phyloP scores from a whole-genome alignment of 345 rosid genomes.

The Salix udensis region DNA sequence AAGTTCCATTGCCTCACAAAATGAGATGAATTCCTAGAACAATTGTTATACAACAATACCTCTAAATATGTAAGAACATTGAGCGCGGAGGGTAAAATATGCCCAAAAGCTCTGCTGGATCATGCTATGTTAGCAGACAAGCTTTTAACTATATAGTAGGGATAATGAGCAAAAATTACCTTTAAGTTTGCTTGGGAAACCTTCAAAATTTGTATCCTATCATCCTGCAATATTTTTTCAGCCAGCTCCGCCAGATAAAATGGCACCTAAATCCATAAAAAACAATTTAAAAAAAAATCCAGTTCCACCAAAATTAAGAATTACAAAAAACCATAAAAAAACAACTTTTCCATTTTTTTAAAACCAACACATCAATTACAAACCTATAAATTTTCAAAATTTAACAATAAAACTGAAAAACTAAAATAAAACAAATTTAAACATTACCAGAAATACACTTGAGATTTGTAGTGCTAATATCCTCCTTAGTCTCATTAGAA shows the following conservation, averaged over 20 bases:
- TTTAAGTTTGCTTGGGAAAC: constrained; percentile 60
- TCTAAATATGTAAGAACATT: background rate
- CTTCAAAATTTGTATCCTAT: constrained; percentile 59
- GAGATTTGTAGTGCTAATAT: constrained; percentile 74
- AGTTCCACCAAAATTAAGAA: background rate
- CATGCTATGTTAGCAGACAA: background rate
- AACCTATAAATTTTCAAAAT: background rate
- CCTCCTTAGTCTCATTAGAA: constrained; percentile 80
- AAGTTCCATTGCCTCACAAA: constrained; percentile 88
- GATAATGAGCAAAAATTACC: constrained; percentile 34
- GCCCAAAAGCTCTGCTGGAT: background rate
- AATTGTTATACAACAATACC: background rate
- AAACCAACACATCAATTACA: background rate
- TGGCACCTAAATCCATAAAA: constrained; percentile 35
- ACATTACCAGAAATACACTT: constrained; percentile 77
- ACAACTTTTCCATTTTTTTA: background rate
- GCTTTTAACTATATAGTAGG: background rate
- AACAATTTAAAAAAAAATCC: background rate
- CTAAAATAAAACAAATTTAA: background rate
- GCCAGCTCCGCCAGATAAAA: constrained; percentile 76
- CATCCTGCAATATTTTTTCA: constrained; percentile 58
- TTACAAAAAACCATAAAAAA: background rate
- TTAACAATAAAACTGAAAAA: background rate
- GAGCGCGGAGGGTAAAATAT: background rate
- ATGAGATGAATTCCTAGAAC: constrained; percentile 71